Conservation (phyloP, 2,329 filamentous ascomycete species). For the Pyrenophora graminea region DNA sequence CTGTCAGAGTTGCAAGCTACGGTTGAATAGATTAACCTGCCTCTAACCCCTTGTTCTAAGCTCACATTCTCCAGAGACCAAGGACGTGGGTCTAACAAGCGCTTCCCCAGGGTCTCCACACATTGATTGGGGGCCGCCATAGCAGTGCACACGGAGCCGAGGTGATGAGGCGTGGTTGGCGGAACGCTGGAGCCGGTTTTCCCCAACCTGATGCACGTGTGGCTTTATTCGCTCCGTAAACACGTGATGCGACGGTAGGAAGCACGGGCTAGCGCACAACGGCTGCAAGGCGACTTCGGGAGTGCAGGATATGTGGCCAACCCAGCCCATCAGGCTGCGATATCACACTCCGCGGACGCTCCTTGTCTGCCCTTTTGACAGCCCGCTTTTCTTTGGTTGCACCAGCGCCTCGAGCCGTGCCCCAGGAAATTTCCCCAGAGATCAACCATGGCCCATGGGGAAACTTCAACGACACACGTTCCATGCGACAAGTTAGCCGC, state of each 20-base stretch:
- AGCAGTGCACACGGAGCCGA: constrained; percentile 5
- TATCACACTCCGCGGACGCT: neutral
- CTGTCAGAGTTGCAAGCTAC: constrained; percentile 12
- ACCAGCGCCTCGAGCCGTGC: constrained; percentile 10
- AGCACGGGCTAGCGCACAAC: constrained; percentile 6
- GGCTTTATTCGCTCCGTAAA: neutral
- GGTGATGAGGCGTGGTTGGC: constrained; percentile 11
- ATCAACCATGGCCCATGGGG: constrained; percentile 8
- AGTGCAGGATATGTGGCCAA: neutral
- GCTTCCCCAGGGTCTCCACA: constrained; percentile 4
- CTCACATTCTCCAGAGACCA: constrained; percentile 13
- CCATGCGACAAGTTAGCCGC: neutral
- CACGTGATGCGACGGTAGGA: constrained; percentile 1
- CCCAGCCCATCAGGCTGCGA: neutral
- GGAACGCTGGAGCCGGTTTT: constrained; percentile 5
- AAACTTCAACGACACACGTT: constrained; percentile 1
- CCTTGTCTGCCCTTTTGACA: constrained; percentile 1
- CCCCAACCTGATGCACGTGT: constrained; percentile 1
- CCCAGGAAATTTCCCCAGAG: constrained; percentile 6
- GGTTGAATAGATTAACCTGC: constrained; percentile 25
- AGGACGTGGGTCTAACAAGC: constrained; percentile 8
- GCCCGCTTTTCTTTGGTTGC: constrained; percentile 3
- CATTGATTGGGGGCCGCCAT: neutral
- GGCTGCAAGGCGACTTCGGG: neutral
- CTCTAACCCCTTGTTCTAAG: constrained; percentile 20